Evolutionary conservation across 2,329 filamentous ascomycete species (phyloP).

Genomic region (Arthrobotrys conoides): DNA sequence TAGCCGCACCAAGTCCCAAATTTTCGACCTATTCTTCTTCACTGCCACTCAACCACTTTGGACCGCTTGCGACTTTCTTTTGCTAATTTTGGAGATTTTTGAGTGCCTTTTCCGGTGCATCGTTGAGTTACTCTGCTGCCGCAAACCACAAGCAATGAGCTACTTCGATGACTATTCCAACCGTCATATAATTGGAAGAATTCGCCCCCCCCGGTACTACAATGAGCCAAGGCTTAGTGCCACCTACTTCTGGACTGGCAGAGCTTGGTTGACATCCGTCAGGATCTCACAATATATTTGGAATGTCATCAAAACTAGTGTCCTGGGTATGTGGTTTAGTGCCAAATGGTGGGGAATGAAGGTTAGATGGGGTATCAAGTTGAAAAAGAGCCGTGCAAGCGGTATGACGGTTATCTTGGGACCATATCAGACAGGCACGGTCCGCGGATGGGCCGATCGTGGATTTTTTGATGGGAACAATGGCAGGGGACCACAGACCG

Average conservation of each 20-base stretch:
- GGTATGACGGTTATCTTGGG: slow-evolving; percentile 1
- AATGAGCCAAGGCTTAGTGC: slow-evolving; percentile 24
- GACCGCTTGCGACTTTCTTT: slow-evolving; percentile 17
- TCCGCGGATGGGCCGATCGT: not conserved
- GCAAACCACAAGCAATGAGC: slow-evolving; percentile 4
- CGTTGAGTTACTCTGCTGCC: slow-evolving; percentile 7
- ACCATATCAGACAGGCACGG: not conserved
- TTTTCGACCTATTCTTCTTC: slow-evolving; percentile 40
- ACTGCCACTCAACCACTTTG: slow-evolving; percentile 37
- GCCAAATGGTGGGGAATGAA: slow-evolving; percentile 30
- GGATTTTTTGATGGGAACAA: not conserved
- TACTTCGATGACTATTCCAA: not conserved
- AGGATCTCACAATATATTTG: not conserved
- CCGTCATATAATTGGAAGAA: not conserved
- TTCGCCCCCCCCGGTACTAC: slow-evolving; percentile 19
- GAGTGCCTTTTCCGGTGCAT: slow-evolving; percentile 20
- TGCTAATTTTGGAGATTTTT: slow-evolving; percentile 13
- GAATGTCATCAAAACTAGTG: slow-evolving; percentile 14
- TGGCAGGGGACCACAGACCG: not conserved
- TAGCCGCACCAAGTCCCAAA: not conserved
- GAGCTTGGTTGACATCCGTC: not conserved
- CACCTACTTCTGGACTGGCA: slow-evolving; percentile 30
- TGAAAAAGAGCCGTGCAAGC: slow-evolving; percentile 12
- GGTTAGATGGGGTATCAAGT: slow-evolving; percentile 3
- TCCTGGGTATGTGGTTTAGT: slow-evolving; percentile 30